These are phyloP conservation scores for Aurantiochytrium sp. DNA, from an alignment of 108 stramenopile genomes.

Conservation along the genomic window DNA sequence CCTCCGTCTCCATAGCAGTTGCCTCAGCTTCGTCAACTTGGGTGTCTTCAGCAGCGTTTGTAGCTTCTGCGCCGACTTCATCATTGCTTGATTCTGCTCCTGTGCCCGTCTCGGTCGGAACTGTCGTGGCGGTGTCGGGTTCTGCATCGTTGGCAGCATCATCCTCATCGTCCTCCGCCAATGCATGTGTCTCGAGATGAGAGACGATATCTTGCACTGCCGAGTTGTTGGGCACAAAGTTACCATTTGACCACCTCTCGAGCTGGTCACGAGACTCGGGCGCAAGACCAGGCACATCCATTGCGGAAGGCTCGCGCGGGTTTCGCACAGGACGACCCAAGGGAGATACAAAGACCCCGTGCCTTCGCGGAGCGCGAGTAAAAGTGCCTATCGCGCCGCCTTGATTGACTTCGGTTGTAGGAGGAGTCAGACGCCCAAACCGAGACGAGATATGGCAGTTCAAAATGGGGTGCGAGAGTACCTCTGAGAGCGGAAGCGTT, in stretches of 20 bases:
- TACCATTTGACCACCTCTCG: neutral
- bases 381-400: no score
- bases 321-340: neutral
- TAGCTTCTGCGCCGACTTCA: neutral
- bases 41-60: neutral
- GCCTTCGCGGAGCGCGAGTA: neutral
- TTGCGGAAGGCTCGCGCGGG: neutral
- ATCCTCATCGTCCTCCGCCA: no score
- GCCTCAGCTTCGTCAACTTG: neutral
- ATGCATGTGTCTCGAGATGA: neutral
- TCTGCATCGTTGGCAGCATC: no score
- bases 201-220: neutral
- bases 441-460: neutral
- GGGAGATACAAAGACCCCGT: neutral
- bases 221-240: neutral
- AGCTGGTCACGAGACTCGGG: neutral
- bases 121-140: neutral
- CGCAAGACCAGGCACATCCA: neutral
- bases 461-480: neutral
- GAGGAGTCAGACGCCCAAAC: neutral
- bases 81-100: neutral
- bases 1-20: no score
- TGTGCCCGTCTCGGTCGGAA: no score
- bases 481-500: neutral
- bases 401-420: no score